Base-by-base conservation (phyloP, 257 asterid species). In the Ilex aquifolium region DNA sequence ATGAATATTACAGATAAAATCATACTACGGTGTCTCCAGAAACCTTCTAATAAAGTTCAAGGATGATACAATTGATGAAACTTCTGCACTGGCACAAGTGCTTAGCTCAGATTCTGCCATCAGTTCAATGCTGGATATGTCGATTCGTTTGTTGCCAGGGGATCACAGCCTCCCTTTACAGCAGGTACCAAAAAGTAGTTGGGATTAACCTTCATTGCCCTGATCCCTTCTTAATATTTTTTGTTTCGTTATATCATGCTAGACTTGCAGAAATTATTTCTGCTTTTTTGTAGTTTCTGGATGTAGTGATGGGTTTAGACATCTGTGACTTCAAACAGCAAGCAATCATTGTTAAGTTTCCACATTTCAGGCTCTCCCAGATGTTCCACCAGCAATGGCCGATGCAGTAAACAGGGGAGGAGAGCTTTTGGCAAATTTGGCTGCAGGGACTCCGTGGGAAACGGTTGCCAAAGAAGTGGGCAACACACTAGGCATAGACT, bases 401-500 rank as follows among this genome's bases (percentile, higher is more conserved):
- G 85, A 90, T 64, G 97, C 92, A 31, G 99, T 93, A 48, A 87
- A 79, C 32, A 88, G 90, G 13, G 88, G 99, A 65, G 96, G 97
- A 32, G 96, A 87, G 75, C 52, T 93, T 16, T 75, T 93, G 82
- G 90, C 86, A 0, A 80, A 62, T 71, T 71, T 93, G 65, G 72
- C 88, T 8, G 90, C 97, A 27, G 97, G 97, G 69, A 90, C 99
- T 16, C 99, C 97, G 21, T 93, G 97, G 99, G 97, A 93, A 79
- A 67, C 82, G 2, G 82, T 85, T 29, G 90, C 99, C 46, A 93
- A 83, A 79, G 95, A 93, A 71, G 80, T 89, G 50, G 79, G 95
- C 57, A 79, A 50, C 52, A 69, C 94, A 3, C 76, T 92, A 4
- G 71, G 82, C 36, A 64, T 75, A 56, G 94, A 91, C 56, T 76